Conservation (phyloP, 371 early-diverging fungal species). For the Lichtheimia corymbifera region DNA sequence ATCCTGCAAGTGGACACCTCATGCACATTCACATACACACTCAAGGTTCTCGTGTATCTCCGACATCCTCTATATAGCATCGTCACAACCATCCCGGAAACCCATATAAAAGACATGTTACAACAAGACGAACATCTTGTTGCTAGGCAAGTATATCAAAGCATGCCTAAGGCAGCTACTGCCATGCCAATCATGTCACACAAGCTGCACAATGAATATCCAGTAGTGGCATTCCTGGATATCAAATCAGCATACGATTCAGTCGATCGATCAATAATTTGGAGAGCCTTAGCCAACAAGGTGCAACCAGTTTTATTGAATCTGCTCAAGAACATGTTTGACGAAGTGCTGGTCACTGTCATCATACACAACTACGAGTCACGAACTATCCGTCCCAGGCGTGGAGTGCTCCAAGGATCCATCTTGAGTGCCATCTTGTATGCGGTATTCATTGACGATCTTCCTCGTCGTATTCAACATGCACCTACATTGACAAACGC, state of each 20-base stretch:
- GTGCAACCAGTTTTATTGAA: background rate
- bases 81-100: too few relatives aligned
- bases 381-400: conserved; percentile 5
- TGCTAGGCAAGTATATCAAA: too few relatives aligned
- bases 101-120: too few relatives aligned
- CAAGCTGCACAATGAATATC: background rate
- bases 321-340: conserved; percentile 17
- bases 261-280: conserved; percentile 14
- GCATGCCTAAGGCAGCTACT: too few relatives aligned
- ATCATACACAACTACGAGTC: conserved; percentile 4
- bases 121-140: too few relatives aligned
- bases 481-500: background rate
- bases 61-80: background rate
- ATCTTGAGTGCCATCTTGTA: conserved; percentile 28
- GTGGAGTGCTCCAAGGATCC: conserved; percentile 27
- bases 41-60: too few relatives aligned
- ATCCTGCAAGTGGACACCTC: too few relatives aligned
- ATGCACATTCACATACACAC: too few relatives aligned
- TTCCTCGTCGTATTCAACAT: conserved; percentile 12
- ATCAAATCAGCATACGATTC: conserved; percentile 26
- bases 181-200: too few relatives aligned
- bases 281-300: background rate
- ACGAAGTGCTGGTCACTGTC: conserved; percentile 11
- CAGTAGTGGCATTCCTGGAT: conserved; percentile 25
- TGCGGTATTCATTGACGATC: conserved; percentile 22